Percentiles rank a stretch among this genome's conserved stretches.
Evolutionary conservation across 345 rosid species (phyloP).

Genomic region (Barbarea vulgaris): DNA sequence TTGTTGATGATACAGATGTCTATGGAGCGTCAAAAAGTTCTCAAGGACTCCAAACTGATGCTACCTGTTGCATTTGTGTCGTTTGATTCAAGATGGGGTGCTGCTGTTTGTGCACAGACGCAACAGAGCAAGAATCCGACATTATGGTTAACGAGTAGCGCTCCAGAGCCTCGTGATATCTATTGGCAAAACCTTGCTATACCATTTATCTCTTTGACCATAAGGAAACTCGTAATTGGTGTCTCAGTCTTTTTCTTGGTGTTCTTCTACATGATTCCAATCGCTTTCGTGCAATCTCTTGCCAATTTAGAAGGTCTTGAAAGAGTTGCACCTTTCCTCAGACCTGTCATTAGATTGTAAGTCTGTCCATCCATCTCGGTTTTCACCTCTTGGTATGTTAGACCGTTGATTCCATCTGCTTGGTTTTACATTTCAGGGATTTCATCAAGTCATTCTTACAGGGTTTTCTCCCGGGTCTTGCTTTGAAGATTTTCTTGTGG

Average conservation of each 20-base stretch:
- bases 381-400: background rate
- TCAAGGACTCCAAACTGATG: conserved; percentile 66
- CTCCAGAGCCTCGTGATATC: conserved; percentile 96
- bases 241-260: conserved; percentile 77
- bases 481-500: conserved; percentile 79
- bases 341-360: conserved; percentile 91
- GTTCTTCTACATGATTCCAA: conserved; percentile 98
- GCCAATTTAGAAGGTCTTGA: conserved; percentile 93
- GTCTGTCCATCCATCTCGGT: conserved; percentile 36
- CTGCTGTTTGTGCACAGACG: conserved; percentile 98
- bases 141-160: conserved; percentile 88
- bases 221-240: conserved; percentile 74
- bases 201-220: conserved; percentile 82
- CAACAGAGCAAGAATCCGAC: conserved; percentile 95
- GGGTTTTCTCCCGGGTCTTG: conserved; percentile 96
- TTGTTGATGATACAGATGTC: conserved; percentile 57
- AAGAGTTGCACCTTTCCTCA: conserved; percentile 90
- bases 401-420: conserved; percentile 24
- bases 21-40: conserved; percentile 67
- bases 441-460: conserved; percentile 95
- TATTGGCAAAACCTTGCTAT: conserved; percentile 94
- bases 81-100: conserved; percentile 94
- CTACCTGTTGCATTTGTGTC: conserved; percentile 90
- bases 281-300: conserved; percentile 97
- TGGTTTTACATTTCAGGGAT: conserved; percentile 53